Base-by-base conservation (phyloP, 495 filamentous ascomycete species). In the Aspergillus indologenus region DNA sequence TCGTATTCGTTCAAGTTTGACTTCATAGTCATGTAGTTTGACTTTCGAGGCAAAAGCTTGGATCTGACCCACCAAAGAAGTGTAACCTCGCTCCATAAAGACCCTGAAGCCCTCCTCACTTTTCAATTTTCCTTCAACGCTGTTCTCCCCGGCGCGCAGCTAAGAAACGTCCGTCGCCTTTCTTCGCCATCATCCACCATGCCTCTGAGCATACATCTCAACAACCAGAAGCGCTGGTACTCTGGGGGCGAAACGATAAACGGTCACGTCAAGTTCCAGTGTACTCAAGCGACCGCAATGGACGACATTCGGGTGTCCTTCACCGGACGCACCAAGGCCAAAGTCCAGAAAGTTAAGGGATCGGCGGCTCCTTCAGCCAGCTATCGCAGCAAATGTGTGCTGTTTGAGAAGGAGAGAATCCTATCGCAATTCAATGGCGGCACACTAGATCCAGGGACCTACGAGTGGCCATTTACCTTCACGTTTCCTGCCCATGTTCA, bases 391-490 rank as follows among this genome's bases (percentile, higher is more conserved):
- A 53, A 59, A 56, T 63, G 61, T 24, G 42, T 56, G 6, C 42
- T 63, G 0, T 63, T 63, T 47, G 53, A 56, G 40, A 51, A 59
- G 45, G 56, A 63, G 17, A 31, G 31, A 5, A 59, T 63, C 20
- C 51, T 63, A 9, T 20, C 24, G 22, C n/a, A 42, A 19, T 3
- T 15, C 7, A 52, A 56, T 7, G 61, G 61, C 20, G 53, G 23
- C 3, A 40, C 51, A 4, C 17, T 63, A 23, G 5, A 22, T 4
- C 61, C 56, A 5, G 53, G 57, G 2, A 56, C 52, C 5, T 59
- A 63, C 19, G 57, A 59, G 47, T 63, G 61, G 61, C 56, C 55
- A 15, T 63, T 63, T 24, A 23, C 56, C n/a, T 63, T 63, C 18
- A 17, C 8, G 1, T 56, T 63, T 20, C 61, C 61, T 15, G 48